Evolutionary conservation across 345 rosid genomes (phyloP), one percentile per base, ranked within the genome.

Genomic region (Salix udensis): DNA sequence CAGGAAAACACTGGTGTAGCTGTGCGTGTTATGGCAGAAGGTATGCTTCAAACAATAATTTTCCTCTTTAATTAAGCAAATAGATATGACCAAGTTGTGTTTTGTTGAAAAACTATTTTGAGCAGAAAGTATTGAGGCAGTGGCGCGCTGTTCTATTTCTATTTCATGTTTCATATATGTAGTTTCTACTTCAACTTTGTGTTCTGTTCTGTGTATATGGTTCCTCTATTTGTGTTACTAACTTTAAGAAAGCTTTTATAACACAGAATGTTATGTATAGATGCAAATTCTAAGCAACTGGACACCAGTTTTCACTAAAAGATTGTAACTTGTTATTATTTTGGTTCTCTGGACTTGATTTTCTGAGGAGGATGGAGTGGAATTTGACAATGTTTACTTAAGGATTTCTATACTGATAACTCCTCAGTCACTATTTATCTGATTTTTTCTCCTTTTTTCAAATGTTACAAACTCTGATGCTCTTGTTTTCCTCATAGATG

Each of bases 1-100:
- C 97, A 93, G 67, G 98, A 96, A 83, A 86, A 73, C 71, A 83
- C 94, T 71, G 90, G 92, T 76, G 96, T 96, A 65, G 80, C 89
- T 46, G 92, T 93, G 62, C 90, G 98, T 39, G 90, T 93, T 55
- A 84, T 96, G 72, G 76, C 94, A 34, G 89, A 85, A 84, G 97
- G 97, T 91, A 82, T 74, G 77, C 8, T 70, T 61, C 52, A 21
- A 68, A 18, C 67, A 39, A 46, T 19, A 28, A 23, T 69, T 34
- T 13, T 40, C 37, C 13, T 76, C 44, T 50, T 55, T 40, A 39
- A 34, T 44, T 74, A 18, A 74, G 12, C 61, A 74, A 65, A 68
- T 55, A 46, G 23, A 16, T 67, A 24, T 36, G 18, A 36, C 66
- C 44, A 16, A 30, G 23, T 36, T 31, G 69, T 5, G 15, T 34